These are phyloP conservation scores for Wickerhamomyces sp. DNA, from an alignment of 1,139 yeast genomes.

Conservation along the genomic window DNA sequence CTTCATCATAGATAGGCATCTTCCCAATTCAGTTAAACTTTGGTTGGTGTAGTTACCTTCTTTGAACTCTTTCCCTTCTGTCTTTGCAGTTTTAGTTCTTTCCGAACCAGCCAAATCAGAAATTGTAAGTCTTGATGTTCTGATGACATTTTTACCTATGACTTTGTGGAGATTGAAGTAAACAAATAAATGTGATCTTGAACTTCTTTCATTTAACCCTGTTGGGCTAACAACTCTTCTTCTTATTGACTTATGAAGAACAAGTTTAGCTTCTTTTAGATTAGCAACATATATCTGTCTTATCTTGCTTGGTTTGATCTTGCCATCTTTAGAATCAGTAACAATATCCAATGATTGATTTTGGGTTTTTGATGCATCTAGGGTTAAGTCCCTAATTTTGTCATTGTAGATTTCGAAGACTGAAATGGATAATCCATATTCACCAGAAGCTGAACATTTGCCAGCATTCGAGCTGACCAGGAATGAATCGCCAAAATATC, in stretches of 20 bases:
- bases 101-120: slow-evolving; percentile 51
- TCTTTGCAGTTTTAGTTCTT: slow-evolving; percentile 39
- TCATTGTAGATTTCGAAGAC: slow-evolving; percentile 41
- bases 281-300: slow-evolving; percentile 29
- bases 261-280: slow-evolving; percentile 25
- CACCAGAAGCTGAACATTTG: slow-evolving; percentile 11
- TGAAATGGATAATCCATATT: slow-evolving; percentile 32
- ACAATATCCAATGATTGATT: slow-evolving; percentile 29
- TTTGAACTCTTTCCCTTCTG: slow-evolving; percentile 36
- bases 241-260: slow-evolving; percentile 22
- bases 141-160: slow-evolving; percentile 13
- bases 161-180: slow-evolving; percentile 28
- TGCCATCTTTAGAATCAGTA: slow-evolving; percentile 33
- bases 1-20: slow-evolving; percentile 36
- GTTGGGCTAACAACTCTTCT: slow-evolving; percentile 25
- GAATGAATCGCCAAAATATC: slow-evolving; percentile 25
- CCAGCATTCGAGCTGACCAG: slow-evolving; percentile 19
- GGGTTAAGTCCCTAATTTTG: slow-evolving; percentile 35
- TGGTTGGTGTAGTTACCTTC: slow-evolving; percentile 44
- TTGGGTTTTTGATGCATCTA: slow-evolving; percentile 26
- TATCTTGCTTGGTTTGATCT: slow-evolving; percentile 32
- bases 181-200: slow-evolving; percentile 37
- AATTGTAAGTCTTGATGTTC: slow-evolving; percentile 34
- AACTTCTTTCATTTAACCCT: slow-evolving; percentile 17
- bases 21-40: slow-evolving; percentile 43